Evolutionary conservation across 257 asterid genomes (phyloP).

Genomic region (Solanum appendiculatum): DNA sequence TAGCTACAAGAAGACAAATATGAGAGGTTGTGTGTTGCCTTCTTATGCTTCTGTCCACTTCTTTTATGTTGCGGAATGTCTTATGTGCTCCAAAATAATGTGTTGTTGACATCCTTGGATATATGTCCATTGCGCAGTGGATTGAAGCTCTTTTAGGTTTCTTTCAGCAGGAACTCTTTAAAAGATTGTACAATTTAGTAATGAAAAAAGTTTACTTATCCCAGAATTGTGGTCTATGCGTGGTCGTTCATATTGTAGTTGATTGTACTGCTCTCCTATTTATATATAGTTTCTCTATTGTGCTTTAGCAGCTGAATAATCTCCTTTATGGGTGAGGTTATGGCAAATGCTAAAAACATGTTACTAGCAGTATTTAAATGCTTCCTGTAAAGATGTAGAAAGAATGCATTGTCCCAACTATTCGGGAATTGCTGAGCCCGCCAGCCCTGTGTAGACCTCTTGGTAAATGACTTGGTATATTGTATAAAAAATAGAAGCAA

Average conservation of each 20-base stretch:
- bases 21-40: constrained; percentile 32
- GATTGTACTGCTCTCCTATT: background rate
- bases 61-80: background rate
- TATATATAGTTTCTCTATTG: background rate
- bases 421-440: background rate
- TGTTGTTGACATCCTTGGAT: background rate
- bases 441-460: background rate
- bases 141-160: background rate
- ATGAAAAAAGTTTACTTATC: background rate
- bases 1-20: constrained; percentile 68
- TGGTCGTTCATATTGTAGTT: background rate
- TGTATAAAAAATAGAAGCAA: background rate
- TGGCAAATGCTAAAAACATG: background rate
- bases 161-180: background rate
- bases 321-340: background rate
- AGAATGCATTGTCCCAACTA: background rate
- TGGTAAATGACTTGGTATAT: background rate
- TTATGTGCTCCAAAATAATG: background rate
- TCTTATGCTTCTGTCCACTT: background rate
- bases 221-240: background rate
- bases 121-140: background rate
- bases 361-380: background rate
- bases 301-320: background rate
- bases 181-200: background rate
- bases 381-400: background rate